A percentile compares a stretch with the other conserved stretches of the same genome.
Conservation (phyloP, 2,329 filamentous ascomycete genomes). For the Didymella keratinophila region DNA sequence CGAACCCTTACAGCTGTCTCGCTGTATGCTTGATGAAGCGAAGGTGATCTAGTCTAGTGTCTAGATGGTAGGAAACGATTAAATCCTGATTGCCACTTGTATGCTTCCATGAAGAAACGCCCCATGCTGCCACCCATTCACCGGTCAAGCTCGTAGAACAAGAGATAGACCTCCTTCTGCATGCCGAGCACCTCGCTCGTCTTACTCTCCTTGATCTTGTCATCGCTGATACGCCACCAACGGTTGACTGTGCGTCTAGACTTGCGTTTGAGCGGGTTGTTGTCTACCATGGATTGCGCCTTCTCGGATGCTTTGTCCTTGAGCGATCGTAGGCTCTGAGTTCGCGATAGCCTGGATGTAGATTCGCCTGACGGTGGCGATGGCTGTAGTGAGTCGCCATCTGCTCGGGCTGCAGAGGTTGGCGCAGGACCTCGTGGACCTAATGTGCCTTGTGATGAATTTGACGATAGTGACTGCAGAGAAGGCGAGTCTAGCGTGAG, state of each 20-base stretch:
- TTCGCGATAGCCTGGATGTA: conserved; percentile 33
- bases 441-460: conserved; percentile 37
- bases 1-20: not conserved
- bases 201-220: conserved; percentile 94
- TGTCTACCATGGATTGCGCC: conserved; percentile 56
- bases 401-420: conserved; percentile 44
- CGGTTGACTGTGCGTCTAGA: conserved; percentile 69
- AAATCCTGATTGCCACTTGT: not conserved
- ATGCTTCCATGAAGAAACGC: not conserved
- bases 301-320: conserved; percentile 44
- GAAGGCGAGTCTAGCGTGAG: conserved; percentile 43
- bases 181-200: conserved; percentile 89
- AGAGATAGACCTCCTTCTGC: conserved; percentile 93
- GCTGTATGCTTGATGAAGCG: conserved; percentile 3
- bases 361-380: conserved; percentile 26
- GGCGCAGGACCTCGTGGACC: conserved; percentile 36
- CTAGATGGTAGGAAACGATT: not conserved
- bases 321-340: conserved; percentile 40
- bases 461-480: conserved; percentile 44
- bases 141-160: conserved; percentile 89
- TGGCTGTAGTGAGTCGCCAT: conserved; percentile 32
- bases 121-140: not conserved
- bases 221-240: conserved; percentile 99
- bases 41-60: conserved; percentile 14
- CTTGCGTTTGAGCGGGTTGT: conserved; percentile 59